Evolutionary conservation across 2,329 filamentous ascomycete genomes (phyloP).

Genomic region (Xylaria sp.): DNA sequence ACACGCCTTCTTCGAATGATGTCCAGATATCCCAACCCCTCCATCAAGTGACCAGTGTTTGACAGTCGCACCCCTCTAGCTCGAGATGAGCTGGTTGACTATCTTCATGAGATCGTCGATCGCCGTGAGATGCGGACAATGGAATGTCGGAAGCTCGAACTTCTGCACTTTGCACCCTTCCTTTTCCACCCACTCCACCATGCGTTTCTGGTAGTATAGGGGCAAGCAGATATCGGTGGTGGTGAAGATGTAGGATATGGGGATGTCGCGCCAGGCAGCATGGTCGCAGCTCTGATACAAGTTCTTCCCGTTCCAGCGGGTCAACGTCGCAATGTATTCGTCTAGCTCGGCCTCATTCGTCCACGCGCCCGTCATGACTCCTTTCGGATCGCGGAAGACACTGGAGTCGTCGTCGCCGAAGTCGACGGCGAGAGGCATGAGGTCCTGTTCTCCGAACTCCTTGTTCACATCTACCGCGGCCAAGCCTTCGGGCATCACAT

Average conservation of each 20-base stretch:
- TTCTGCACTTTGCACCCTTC: neutral
- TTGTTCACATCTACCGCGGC: slow-evolving; percentile 14
- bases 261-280: neutral
- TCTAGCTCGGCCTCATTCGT: slow-evolving; percentile 10
- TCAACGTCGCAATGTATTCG: slow-evolving; percentile 2
- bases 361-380: slow-evolving; percentile 3
- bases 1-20: too few species aligned
- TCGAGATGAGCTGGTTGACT: neutral
- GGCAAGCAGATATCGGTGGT: neutral
- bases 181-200: neutral
- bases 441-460: slow-evolving; percentile 12
- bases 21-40: neutral
- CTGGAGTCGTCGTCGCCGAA: slow-evolving; percentile 13
- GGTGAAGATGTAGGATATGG: neutral
- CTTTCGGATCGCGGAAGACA: slow-evolving; percentile 10
- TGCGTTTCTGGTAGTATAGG: neutral
- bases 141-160: neutral
- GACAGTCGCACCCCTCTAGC: neutral
- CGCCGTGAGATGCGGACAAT: neutral
- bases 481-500: slow-evolving; percentile 8
- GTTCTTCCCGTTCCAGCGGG: slow-evolving; percentile 19
- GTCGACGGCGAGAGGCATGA: slow-evolving; percentile 11
- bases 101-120: neutral
- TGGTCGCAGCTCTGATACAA: slow-evolving; percentile 17
- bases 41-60: neutral